These are phyloP conservation scores for Bolboschoenus planiculmis DNA, from an alignment of 176 grass and related monocot genomes.

Conservation along the genomic window DNA sequence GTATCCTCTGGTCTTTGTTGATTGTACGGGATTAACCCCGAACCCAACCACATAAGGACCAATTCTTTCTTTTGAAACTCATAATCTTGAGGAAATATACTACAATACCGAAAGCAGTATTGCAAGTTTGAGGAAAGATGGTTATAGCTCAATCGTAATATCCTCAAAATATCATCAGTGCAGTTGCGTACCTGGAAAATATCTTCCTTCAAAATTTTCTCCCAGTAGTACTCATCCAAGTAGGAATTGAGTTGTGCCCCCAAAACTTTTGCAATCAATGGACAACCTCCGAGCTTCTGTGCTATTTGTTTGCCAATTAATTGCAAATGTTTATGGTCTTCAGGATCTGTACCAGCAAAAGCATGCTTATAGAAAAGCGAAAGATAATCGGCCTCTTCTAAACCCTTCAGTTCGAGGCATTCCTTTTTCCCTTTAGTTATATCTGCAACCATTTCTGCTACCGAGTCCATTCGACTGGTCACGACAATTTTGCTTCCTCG, in stretches of 20 bases:
- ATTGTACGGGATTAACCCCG: constrained; percentile 23
- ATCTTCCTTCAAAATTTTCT: constrained; percentile 22
- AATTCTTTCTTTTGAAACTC: constrained; percentile 37
- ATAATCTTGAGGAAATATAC: constrained; percentile 36
- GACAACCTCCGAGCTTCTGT: constrained; percentile 31
- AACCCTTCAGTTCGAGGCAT: constrained; percentile 29
- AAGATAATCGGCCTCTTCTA: constrained; percentile 23
- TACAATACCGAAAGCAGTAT: constrained; percentile 46
- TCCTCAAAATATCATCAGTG: constrained; percentile 23
- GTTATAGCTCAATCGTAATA: constrained; percentile 36
- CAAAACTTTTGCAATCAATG: constrained; percentile 43
- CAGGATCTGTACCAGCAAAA: constrained; percentile 27
- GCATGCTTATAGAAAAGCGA: constrained; percentile 36
- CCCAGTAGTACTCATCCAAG: constrained; percentile 17
- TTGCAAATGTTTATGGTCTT: neutral
- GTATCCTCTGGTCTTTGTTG: constrained; percentile 17
- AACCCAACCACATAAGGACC: constrained; percentile 40
- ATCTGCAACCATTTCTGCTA: constrained; percentile 16
- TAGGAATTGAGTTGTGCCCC: constrained; percentile 32
- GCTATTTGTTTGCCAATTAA: constrained; percentile 35
- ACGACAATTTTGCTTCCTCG: constrained; percentile 34
- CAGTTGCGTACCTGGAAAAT: constrained; percentile 25
- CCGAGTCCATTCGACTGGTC: constrained; percentile 28
- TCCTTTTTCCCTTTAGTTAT: neutral
- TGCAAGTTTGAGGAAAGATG: constrained; percentile 38